These are phyloP conservation scores for Crithidia brevicula DNA, from an alignment of 208 protist species.

Conservation along the genomic window DNA sequence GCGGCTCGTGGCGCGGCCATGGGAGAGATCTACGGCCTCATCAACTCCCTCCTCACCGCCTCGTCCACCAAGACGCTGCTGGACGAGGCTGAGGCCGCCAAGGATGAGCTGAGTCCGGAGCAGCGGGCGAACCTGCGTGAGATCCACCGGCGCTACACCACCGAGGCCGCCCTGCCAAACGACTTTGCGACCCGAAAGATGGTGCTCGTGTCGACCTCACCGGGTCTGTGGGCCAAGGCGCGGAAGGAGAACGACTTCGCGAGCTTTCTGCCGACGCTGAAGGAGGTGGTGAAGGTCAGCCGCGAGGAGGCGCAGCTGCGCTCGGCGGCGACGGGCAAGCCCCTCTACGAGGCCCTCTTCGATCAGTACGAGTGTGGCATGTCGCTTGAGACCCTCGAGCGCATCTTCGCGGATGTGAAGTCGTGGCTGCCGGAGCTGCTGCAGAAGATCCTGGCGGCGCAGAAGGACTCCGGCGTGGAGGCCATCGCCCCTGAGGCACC, in stretches of 20 bases:
- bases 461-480: conserved; percentile 31
- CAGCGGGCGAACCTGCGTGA: conserved; percentile 80
- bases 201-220: conserved; percentile 36
- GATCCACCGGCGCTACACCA: conserved; percentile 42
- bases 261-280: conserved; percentile 60
- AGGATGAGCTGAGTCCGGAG: conserved; percentile 33
- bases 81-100: conserved; percentile 34
- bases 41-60: conserved; percentile 47
- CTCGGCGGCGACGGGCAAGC: conserved; percentile 37
- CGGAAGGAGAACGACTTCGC: conserved; percentile 72
- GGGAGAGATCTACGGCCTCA: conserved; percentile 36
- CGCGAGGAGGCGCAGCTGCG: conserved; percentile 67
- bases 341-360: conserved; percentile 79
- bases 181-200: conserved; percentile 56
- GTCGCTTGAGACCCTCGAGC: conserved; percentile 52
- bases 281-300: conserved; percentile 70
- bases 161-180: conserved; percentile 41
- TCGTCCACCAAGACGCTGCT: conserved; percentile 36
- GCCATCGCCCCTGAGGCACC: conserved; percentile 40
- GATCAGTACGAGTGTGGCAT: conserved; percentile 84
- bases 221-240: conserved; percentile 56
- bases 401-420: conserved; percentile 73
- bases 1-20: conserved; percentile 61
- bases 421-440: conserved; percentile 80
- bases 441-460: conserved; percentile 53